Base-by-base conservation (phyloP, 2,329 filamentous ascomycete species). In the Epichloe uncinata region DNA sequence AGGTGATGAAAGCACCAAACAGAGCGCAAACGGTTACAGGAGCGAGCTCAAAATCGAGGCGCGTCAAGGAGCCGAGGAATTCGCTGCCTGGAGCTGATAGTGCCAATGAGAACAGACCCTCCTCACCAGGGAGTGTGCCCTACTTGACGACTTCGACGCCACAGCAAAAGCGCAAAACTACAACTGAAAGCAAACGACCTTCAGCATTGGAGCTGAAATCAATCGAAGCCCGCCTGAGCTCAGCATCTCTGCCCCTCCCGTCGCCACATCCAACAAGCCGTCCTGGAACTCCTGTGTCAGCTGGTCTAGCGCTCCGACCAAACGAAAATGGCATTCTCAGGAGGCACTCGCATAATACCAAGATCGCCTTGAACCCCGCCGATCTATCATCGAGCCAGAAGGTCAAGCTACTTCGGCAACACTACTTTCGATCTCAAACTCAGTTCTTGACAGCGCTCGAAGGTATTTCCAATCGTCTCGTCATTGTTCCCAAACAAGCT, bases 351-450 rank as follows among this genome's bases (percentile, higher is more conserved):
- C 81, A 82, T 57, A 69, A 77, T 52, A 63, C 73, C 47, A 79
- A 83, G 56, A 74, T 74, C 5, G 66, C 76, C 5, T 63, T 81
- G 12, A 78, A 70, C 15, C 73, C 81, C 2, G 75, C 73, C n/a
- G 76, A 84, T 20, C 69, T 91, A 60, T 79, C 80, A 1, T 63
- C 70, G 4, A 66, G 71, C 11, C 84, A 90, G 62, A 87, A 87
- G 62, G 76, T 80, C n/a, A 81, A 81, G 45, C 67, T 89, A 9
- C 63, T 93, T 53, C 74, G 85, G 50, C 85, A 89, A 52, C 87
- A 93, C 63, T 93, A 93, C 64, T 93, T 91, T 62, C 75, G 85
- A 48, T 87, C 81, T 53, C 78, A 93, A 65, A 90, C 85, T 1
- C 84, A 87, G 57, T 90, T 93, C 60, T 63, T 93, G 53, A 85